A percentile compares a stretch with the other conserved stretches of the same genome.
Conservation (phyloP, 345 rosid species). For the Salix caprea region DNA sequence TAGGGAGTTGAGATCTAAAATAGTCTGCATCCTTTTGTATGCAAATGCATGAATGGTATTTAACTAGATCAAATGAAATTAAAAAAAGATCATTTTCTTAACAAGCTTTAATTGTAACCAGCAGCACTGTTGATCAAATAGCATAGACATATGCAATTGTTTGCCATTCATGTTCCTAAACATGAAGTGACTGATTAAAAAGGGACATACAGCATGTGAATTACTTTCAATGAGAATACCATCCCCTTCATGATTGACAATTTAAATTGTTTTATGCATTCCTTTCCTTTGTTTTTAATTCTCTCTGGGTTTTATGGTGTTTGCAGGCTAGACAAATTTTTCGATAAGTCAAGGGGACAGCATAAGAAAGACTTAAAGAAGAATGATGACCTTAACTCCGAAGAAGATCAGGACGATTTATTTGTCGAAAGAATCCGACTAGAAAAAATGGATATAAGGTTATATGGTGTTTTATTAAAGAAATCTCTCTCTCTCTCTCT, state of each 20-base stretch:
- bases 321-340: conserved; percentile 64
- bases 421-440: conserved; percentile 76
- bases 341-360: conserved; percentile 38
- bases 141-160: background rate
- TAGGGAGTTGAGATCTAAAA: background rate
- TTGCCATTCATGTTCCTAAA: conserved; percentile 3
- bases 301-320: conserved; percentile 15
- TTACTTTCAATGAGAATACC: background rate
- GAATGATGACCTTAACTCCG: conserved; percentile 53
- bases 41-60: conserved; percentile 1
- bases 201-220: background rate
- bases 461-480: background rate
- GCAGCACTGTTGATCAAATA: background rate
- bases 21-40: background rate
- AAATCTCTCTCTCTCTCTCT: background rate
- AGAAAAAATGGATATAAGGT: conserved; percentile 82
- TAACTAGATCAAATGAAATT: background rate
- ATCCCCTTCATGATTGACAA: background rate
- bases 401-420: conserved; percentile 46
- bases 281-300: conserved; percentile 6
- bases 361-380: conserved; percentile 59
- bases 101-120: background rate
- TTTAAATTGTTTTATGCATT: conserved; percentile 1
- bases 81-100: background rate
- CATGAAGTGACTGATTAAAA: conserved; percentile 3